phyloP scores from a whole-genome alignment of 2,329 filamentous ascomycete genomes.

The Chaetomiaceae sp. region DNA sequence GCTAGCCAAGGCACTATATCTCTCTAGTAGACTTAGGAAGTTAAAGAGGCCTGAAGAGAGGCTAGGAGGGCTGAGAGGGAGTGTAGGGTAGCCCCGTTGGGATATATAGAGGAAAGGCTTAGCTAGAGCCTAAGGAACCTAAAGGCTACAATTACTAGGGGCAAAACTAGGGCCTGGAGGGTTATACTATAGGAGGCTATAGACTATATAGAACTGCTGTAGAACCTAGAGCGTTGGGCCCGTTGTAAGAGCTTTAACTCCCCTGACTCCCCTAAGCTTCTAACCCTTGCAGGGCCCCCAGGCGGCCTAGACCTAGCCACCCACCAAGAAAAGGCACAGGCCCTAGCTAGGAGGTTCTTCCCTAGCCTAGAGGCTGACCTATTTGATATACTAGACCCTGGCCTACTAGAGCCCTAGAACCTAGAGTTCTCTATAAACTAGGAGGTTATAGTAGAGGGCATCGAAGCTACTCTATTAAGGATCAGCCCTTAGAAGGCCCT shows the following conservation, averaged over 20 bases:
- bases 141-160: background rate
- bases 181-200: background rate
- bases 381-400: background rate
- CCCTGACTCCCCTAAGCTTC: background rate
- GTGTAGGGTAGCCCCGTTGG: background rate
- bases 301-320: background rate
- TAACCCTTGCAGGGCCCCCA: background rate
- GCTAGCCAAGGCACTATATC: background rate
- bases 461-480: too few relatives aligned
- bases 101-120: background rate
- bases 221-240: background rate
- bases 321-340: background rate
- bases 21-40: background rate
- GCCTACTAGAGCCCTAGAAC: background rate
- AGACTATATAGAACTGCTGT: background rate
- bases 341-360: background rate
- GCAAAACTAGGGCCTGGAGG: background rate
- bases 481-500: background rate
- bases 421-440: background rate
- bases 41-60: background rate
- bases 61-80: background rate
- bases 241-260: background rate
- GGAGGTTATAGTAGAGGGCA: too few relatives aligned
- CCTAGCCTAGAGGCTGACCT: background rate
- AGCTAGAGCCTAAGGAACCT: background rate